phyloP scores from a whole-genome alignment of 768 basidiomycete genomes.

The Auriscalpium vulgare region DNA sequence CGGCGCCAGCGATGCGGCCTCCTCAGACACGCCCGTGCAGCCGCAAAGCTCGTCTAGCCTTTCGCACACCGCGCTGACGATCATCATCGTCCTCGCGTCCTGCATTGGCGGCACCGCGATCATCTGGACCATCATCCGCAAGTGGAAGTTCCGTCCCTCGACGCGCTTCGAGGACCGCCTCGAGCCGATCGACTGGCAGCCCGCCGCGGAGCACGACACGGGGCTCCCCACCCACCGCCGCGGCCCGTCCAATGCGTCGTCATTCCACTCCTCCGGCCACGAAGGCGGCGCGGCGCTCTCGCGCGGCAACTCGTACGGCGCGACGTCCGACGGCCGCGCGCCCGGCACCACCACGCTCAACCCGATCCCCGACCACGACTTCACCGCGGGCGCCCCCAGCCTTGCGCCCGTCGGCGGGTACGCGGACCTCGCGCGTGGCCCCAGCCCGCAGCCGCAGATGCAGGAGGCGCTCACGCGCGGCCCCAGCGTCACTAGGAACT shows the following conservation, averaged over 20 bases:
- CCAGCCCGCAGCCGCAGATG: constrained; percentile 64
- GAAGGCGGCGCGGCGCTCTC: constrained; percentile 11
- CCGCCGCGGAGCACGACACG: constrained; percentile 36
- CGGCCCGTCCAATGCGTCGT: constrained; percentile 54
- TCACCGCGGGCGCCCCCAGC: constrained; percentile 51
- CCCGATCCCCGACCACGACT: constrained; percentile 66
- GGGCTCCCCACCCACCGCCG: constrained; percentile 43
- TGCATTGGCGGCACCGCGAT: constrained; percentile 61
- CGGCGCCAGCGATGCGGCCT: constrained; percentile 16
- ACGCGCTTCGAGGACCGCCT: constrained; percentile 76
- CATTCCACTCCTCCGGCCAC: constrained; percentile 51
- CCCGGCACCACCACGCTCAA: constrained; percentile 20
- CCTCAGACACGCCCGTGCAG: constrained; percentile 18
- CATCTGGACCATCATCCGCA: constrained; percentile 86
- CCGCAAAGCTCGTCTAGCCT: constrained; percentile 36
- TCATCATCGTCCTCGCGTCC: constrained; percentile 63
- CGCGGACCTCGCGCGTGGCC: constrained; percentile 72
- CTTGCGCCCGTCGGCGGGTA: constrained; percentile 72
- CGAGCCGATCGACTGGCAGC: constrained; percentile 85
- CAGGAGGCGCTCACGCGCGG: constrained; percentile 38
- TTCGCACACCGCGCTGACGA: constrained; percentile 40
- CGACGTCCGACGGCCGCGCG: constrained; percentile 20
- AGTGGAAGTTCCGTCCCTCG: constrained; percentile 84
- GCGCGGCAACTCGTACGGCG: constrained; percentile 15
- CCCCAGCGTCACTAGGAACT: constrained; percentile 40